Evolutionary conservation across 2,329 filamentous ascomycete species (phyloP).

Genomic region (Xylariales sp.): DNA sequence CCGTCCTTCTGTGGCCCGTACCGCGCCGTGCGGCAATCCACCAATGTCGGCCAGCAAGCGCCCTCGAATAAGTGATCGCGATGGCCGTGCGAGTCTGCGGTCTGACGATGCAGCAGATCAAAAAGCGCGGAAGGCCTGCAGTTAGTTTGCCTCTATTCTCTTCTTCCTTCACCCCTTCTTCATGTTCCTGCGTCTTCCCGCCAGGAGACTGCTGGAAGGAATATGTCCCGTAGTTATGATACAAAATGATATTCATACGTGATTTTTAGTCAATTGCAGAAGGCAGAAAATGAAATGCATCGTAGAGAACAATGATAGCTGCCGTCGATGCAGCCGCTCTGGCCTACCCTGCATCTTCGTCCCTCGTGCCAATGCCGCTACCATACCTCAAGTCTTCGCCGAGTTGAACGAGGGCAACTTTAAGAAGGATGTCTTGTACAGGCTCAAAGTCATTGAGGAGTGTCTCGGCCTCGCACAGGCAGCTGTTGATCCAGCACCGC

Average conservation of each 20-base stretch:
- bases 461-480: conserved; percentile 17
- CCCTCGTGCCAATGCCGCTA: conserved; percentile 31
- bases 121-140: conserved; percentile 26
- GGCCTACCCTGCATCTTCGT: conserved; percentile 35
- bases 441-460: conserved; percentile 20
- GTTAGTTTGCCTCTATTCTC: no score
- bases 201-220: no score
- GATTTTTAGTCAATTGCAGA: conserved; percentile 19
- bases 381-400: conserved; percentile 7
- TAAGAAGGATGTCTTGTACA: conserved; percentile 13
- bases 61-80: no score
- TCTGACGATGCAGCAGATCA: conserved; percentile 11
- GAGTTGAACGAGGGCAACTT: conserved; percentile 12
- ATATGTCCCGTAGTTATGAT: not conserved
- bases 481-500: conserved; percentile 8
- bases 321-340: conserved; percentile 27
- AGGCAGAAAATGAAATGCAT: conserved; percentile 32
- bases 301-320: conserved; percentile 26
- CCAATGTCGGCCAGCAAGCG: no score
- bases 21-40: no score
- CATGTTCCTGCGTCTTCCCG: no score
- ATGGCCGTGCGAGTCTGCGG: not conserved
- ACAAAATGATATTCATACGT: not conserved
- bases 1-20: no score
- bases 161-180: no score